phyloP scores from a whole-genome alignment of 139 green algal species.

The Raphidocelis subcapitata region DNA sequence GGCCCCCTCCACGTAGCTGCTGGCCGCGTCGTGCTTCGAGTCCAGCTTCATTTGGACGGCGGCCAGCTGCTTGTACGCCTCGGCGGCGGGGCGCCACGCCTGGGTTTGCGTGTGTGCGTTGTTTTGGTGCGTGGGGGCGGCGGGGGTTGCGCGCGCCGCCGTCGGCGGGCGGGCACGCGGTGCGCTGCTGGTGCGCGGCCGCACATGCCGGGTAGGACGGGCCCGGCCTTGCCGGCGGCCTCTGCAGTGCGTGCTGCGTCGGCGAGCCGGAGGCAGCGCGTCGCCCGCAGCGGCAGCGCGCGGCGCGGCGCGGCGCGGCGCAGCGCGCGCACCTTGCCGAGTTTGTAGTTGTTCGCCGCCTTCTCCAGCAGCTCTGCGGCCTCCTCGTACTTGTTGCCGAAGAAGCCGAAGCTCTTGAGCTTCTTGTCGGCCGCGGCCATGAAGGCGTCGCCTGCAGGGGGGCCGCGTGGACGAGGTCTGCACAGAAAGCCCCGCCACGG shows the following conservation, averaged over 20 bases:
- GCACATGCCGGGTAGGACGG: no score
- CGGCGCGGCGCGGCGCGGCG: no score
- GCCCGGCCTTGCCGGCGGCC: no score
- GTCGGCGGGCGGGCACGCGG: background rate
- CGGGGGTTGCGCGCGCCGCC: background rate
- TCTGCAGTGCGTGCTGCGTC: no score
- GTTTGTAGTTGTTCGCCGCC: conserved; percentile 94
- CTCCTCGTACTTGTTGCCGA: conserved; percentile 93
- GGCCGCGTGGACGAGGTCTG: no score
- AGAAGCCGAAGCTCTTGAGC: conserved; percentile 78
- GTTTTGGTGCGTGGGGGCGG: background rate
- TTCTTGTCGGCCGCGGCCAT: conserved; percentile 86
- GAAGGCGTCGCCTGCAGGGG: conserved; percentile 38
- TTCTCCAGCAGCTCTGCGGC: conserved; percentile 91
- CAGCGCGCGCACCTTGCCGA: conserved; percentile 65
- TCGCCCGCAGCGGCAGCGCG: no score
- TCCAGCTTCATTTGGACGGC: conserved; percentile 86
- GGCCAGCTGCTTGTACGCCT: conserved; percentile 80
- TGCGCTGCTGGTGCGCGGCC: background rate
- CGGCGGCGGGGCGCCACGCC: conserved; percentile 64
- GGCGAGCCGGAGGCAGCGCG: no score
- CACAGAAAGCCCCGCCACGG: no score
- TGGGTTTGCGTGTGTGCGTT: no score
- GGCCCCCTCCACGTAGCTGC: conserved; percentile 81
- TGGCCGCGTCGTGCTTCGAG: conserved; percentile 86